Evolutionary conservation across 2,329 filamentous ascomycete species (phyloP).

Genomic region (Fusarium dimerum): DNA sequence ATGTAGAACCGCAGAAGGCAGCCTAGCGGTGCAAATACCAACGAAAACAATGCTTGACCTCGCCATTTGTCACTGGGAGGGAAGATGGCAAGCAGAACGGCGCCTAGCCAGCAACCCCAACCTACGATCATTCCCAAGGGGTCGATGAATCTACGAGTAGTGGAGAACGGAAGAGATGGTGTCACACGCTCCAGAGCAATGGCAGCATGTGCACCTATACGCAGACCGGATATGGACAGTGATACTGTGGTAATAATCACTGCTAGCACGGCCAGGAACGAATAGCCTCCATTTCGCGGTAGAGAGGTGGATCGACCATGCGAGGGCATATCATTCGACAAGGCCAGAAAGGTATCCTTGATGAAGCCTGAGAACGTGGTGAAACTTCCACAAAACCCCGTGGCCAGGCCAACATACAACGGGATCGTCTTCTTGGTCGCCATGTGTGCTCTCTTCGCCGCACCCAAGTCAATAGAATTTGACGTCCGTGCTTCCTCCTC

Average conservation of each 20-base stretch:
- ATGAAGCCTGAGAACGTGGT: constrained; percentile 90
- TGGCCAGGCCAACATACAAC: constrained; percentile 82
- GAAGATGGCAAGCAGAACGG: constrained; percentile 69
- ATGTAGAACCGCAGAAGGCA: constrained; percentile 75
- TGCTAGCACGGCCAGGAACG: constrained; percentile 77
- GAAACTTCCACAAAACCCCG: constrained; percentile 85
- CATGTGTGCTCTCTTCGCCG: constrained; percentile 58
- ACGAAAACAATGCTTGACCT: constrained; percentile 70
- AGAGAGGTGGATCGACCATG: constrained; percentile 39
- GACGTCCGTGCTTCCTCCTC: constrained; percentile 37
- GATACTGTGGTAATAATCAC: constrained; percentile 72
- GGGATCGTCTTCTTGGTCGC: constrained; percentile 82
- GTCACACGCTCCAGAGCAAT: constrained; percentile 57
- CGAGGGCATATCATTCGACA: constrained; percentile 69
- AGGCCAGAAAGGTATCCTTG: constrained; percentile 74
- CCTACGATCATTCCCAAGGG: constrained; percentile 63
- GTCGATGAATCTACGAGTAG: constrained; percentile 65
- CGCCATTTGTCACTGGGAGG: constrained; percentile 78
- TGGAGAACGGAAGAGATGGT: constrained; percentile 59
- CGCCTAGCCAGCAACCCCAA: constrained; percentile 76
- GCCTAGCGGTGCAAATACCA: constrained; percentile 81
- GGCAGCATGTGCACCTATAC: constrained; percentile 75
- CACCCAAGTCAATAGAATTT: constrained; percentile 37
- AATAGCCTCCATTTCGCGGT: constrained; percentile 71
- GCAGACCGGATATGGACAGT: constrained; percentile 69